Evolutionary conservation across 306 rosid species (phyloP).

Genomic region (Vigna unguiculata): DNA sequence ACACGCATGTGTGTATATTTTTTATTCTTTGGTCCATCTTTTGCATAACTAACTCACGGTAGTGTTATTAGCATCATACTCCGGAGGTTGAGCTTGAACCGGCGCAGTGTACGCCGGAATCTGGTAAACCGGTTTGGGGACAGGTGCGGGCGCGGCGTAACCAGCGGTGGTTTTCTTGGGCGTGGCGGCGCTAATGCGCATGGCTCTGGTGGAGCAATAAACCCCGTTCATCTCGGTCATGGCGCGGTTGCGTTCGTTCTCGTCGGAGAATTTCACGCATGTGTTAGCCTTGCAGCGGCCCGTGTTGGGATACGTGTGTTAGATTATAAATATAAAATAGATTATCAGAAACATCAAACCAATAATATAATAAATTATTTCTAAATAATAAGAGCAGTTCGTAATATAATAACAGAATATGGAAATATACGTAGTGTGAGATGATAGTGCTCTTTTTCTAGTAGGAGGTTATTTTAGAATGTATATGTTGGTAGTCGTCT

Average conservation of each 20-base stretch:
- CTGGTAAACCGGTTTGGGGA: constrained; percentile 32
- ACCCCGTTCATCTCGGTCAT: constrained; percentile 95
- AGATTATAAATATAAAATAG: too few relatives aligned
- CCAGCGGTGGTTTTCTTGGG: constrained; percentile 74
- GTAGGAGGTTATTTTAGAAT: too few relatives aligned
- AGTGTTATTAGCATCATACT: constrained; percentile 79
- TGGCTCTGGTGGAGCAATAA: constrained; percentile 88
- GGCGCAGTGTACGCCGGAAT: constrained; percentile 69
- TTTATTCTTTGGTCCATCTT: not conserved
- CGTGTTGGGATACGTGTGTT: constrained; percentile 81
- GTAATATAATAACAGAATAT: too few relatives aligned
- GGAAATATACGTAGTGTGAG: too few relatives aligned
- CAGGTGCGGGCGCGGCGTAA: constrained; percentile 51
- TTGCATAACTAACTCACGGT: constrained; percentile 57
- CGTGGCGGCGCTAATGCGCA: constrained; percentile 95
- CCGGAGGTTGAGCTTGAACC: constrained; percentile 55
- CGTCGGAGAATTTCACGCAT: constrained; percentile 87
- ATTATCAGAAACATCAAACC: too few relatives aligned
- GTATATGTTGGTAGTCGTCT: too few relatives aligned
- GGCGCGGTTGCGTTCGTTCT: constrained; percentile 82
- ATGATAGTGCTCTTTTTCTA: too few relatives aligned
- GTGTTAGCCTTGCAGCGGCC: constrained; percentile 89
- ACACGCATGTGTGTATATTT: too few relatives aligned
- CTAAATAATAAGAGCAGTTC: too few relatives aligned
- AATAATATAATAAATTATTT: too few relatives aligned